These are phyloP conservation scores for Tuber indicum DNA, from an alignment of 495 filamentous ascomycete genomes.

Conservation along the genomic window DNA sequence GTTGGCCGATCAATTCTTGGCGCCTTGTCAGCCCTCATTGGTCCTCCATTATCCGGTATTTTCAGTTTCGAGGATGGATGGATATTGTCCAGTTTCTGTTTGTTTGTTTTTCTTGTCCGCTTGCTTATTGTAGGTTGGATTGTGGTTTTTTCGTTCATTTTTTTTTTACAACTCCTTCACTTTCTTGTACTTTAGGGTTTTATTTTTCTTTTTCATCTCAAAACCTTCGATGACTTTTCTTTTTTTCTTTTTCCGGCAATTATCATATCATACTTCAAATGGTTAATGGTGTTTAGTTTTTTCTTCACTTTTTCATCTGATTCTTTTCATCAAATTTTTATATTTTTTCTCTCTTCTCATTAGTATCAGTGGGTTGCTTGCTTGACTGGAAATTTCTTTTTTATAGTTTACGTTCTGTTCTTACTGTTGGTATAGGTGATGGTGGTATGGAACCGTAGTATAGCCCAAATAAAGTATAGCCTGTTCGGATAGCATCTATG, in stretches of 20 bases:
- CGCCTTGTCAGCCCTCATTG: slow-evolving; percentile 7
- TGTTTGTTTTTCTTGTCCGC: neutral
- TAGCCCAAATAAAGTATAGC: neutral
- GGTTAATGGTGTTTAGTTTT: neutral
- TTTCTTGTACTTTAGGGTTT: slow-evolving; percentile 1
- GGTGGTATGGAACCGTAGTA: neutral
- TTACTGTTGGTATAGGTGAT: neutral
- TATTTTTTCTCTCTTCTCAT: neutral
- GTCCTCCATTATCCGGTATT: neutral
- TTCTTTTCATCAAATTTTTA: neutral
- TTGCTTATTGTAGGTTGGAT: neutral
- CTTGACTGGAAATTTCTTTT: neutral
- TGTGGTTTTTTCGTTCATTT: neutral
- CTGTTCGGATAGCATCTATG: neutral
- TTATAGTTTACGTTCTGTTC: neutral
- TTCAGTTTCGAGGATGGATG: neutral
- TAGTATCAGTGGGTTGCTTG: neutral
- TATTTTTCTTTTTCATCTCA: neutral
- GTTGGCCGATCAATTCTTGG: slow-evolving; percentile 33
- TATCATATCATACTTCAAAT: neutral
- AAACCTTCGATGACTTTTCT: neutral
- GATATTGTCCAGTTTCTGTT: neutral
- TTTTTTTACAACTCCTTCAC: neutral
- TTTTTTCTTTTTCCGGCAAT: neutral
- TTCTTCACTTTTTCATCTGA: neutral